Evolutionary conservation across 768 basidiomycete genomes (phyloP).

Genomic region (Leucocoprinus birnbaumii): DNA sequence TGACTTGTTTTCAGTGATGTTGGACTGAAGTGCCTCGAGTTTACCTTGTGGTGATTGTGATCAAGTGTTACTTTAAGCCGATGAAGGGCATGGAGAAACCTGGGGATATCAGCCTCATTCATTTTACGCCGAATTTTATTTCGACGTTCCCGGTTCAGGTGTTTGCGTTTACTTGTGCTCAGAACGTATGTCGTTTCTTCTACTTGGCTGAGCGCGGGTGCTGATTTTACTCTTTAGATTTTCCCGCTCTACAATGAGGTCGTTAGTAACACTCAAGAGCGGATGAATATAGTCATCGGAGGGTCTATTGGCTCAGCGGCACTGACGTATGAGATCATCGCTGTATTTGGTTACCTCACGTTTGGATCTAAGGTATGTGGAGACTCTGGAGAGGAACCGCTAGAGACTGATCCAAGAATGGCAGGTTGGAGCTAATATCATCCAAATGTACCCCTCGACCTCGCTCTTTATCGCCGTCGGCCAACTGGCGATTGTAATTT

Average conservation of each 20-base stretch:
- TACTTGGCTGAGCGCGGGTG: not conserved
- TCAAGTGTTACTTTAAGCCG: constrained; percentile 77
- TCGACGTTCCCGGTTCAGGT: constrained; percentile 92
- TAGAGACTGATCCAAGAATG: not conserved
- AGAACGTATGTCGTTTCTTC: constrained; percentile 62
- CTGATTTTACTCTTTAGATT: constrained; percentile 44
- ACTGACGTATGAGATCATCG: constrained; percentile 85
- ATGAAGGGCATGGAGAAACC: constrained; percentile 56
- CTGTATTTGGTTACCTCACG: constrained; percentile 86
- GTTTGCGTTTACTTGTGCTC: constrained; percentile 89
- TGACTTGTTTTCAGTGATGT: not conserved
- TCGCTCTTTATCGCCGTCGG: constrained; percentile 92
- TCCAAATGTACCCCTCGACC: constrained; percentile 91
- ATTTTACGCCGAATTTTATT: constrained; percentile 75
- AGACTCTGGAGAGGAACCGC: not conserved
- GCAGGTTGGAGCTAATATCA: constrained; percentile 88
- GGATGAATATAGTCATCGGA: constrained; percentile 87
- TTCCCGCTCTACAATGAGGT: constrained; percentile 96
- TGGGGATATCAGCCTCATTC: constrained; percentile 70
- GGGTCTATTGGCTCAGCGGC: constrained; percentile 84
- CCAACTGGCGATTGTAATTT: constrained; percentile 86
- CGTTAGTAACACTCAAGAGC: constrained; percentile 69
- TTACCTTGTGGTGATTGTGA: constrained; percentile 77
- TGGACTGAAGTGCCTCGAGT: constrained; percentile 34
- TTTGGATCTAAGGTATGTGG: constrained; percentile 82